Evolutionary conservation across 495 filamentous ascomycete species (phyloP), one percentile per base, ranked within the genome.

Genomic region (Penicillium atrosanguineum): DNA sequence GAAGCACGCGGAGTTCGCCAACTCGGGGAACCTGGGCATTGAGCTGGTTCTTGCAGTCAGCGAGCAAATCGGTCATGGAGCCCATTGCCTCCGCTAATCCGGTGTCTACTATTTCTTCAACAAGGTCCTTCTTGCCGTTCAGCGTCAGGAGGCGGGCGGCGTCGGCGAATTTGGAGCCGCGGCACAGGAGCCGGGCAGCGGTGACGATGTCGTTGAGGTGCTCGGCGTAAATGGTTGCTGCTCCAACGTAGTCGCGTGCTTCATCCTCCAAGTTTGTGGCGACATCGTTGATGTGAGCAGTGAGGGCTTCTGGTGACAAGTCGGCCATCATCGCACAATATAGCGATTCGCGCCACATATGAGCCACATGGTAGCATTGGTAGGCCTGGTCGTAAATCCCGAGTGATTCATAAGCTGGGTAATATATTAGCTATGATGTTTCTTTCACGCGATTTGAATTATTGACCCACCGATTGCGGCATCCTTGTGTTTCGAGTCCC

Each of bases 261-360:
- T 97, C 92, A 66, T 97, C 92, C 38, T 79, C 78, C 29, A 95
- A 80, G 21, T 82, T 83, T 41, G 89, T 85, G 1, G 85, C 85
- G 7, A 97, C 81, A 1, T 76, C 70, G 9, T 61, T 69, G 20
- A 88, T 90, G 19, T 96, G 85, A 12, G 78, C 73, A 6, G 66
- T 62, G 19, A 95, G 69, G 1, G 87, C 84, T 1, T 73, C 63
- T 4, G 71, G 46, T 0, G 82, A 64, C 5, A 92, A 58, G 14
- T 84, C 79, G 6, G 85, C 82, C 57, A 89, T 82, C 49, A 83
- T 82, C 7, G 89, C 88, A 53, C 75, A 77, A 70, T 87, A 91
- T 55, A 98, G 79, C 11, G 88, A 88, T 69, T 97, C 92, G 53
- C 87, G 88, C 94, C 94, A 98, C 61, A 85, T 82, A 26, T 87